Percentiles rank a stretch among this genome's conserved stretches.
Conservation (phyloP, 2,329 filamentous ascomycete species). For the Pseudogymnoascus sp. region DNA sequence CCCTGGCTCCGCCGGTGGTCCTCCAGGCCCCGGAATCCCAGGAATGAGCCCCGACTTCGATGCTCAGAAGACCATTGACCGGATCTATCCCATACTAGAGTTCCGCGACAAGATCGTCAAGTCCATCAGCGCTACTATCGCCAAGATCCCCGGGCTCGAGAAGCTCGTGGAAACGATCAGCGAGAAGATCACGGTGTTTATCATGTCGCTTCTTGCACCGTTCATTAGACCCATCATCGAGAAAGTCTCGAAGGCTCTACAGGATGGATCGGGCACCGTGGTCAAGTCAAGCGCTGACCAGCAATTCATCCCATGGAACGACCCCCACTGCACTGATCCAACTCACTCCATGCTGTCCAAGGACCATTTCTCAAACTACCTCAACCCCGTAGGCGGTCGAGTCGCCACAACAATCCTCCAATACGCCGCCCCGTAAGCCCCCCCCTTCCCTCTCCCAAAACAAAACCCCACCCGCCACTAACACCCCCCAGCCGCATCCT, state of each 20-base stretch:
- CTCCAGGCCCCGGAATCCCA: constrained; percentile 48
- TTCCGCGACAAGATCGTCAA: constrained; percentile 94
- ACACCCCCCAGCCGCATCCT: constrained; percentile 54
- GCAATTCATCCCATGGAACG: constrained; percentile 73
- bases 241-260: constrained; percentile 73
- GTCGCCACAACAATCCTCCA: constrained; percentile 69
- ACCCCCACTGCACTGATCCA: constrained; percentile 65
- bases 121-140: constrained; percentile 72
- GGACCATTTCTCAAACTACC: constrained; percentile 72
- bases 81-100: constrained; percentile 90
- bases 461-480: constrained; percentile 16
- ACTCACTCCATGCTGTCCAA: constrained; percentile 79
- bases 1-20: constrained; percentile 36
- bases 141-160: constrained; percentile 87
- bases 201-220: constrained; percentile 82
- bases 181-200: constrained; percentile 84
- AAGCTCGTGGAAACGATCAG: constrained; percentile 87
- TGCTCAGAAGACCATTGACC: constrained; percentile 61
- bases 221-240: constrained; percentile 90
- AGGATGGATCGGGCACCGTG: constrained; percentile 70
- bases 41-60: constrained; percentile 73
- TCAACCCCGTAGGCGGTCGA: constrained; percentile 69
- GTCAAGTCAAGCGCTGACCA: constrained; percentile 61
- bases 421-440: constrained; percentile 73
- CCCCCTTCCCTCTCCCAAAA: constrained; percentile 28